Percentiles rank a stretch among this genome's conserved stretches.
These are phyloP conservation scores for Litsea cubeba DNA, from an alignment of 164 flowering plant genomes.

Conservation along the genomic window DNA sequence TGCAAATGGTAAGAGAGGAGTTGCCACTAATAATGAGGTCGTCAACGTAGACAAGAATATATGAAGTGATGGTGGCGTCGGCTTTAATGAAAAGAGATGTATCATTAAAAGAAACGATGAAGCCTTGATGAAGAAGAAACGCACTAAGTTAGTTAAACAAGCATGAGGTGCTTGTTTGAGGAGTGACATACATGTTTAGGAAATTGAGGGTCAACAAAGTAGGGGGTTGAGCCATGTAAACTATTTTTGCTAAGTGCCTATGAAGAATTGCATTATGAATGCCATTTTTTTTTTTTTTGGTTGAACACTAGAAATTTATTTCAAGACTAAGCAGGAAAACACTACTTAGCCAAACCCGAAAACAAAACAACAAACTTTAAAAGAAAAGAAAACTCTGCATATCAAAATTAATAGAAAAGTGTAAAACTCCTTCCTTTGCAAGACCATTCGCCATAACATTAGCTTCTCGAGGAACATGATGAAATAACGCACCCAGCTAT, in stretches of 20 bases:
- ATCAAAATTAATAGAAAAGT: too few relatives aligned
- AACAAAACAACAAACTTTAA: too few relatives aligned
- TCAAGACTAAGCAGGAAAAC: too few relatives aligned
- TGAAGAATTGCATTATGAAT: too few relatives aligned
- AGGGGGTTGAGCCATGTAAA: not conserved
- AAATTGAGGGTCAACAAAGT: not conserved
- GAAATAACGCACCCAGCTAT: too few relatives aligned
- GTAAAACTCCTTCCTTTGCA: too few relatives aligned
- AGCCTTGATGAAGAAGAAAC: not conserved
- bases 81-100: not conserved
- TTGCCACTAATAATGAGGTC: not conserved
- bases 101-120: not conserved
- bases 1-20: not conserved
- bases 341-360: too few relatives aligned
- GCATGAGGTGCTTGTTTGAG: not conserved
- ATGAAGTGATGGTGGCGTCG: not conserved
- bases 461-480: too few relatives aligned
- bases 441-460: too few relatives aligned
- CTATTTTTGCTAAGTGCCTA: not conserved
- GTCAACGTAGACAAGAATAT: not conserved
- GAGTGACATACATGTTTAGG: not conserved
- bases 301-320: too few relatives aligned
- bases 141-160: not conserved
- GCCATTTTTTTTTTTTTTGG: too few relatives aligned
- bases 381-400: too few relatives aligned